Percentiles rank a stretch among this genome's conserved stretches.
Conservation (phyloP, 2,329 filamentous ascomycete genomes). For the Rutstroemia sydowiana region DNA sequence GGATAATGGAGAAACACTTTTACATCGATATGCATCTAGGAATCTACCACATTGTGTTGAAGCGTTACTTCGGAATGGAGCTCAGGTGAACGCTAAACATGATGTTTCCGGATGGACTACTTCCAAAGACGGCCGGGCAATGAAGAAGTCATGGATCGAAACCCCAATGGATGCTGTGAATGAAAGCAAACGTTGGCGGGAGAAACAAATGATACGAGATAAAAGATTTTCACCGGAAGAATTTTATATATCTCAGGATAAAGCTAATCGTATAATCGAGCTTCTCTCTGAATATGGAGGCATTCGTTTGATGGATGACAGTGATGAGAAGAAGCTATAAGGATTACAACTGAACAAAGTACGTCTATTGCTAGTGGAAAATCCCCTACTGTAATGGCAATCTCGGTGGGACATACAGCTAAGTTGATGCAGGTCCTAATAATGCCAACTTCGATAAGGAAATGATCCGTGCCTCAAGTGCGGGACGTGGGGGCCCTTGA, state of each 20-base stretch:
- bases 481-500: not conserved
- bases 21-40: not conserved
- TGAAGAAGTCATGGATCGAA: not conserved
- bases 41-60: not conserved
- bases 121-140: not conserved
- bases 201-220: not conserved
- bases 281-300: not conserved
- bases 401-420: too few relatives aligned
- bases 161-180: not conserved
- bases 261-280: not conserved
- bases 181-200: not conserved
- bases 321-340: not conserved
- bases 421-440: too few relatives aligned
- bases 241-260: not conserved
- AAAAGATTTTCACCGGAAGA: not conserved
- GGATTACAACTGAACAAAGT: not conserved
- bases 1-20: not conserved
- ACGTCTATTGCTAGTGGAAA: too few relatives aligned
- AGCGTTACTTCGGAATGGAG: not conserved
- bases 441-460: not conserved
- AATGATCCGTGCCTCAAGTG: not conserved
- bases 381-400: too few relatives aligned
- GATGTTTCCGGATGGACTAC: not conserved
- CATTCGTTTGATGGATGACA: not conserved
- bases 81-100: not conserved